phyloP scores from a whole-genome alignment of 306 rosid species.

The Crotalaria pallida region DNA sequence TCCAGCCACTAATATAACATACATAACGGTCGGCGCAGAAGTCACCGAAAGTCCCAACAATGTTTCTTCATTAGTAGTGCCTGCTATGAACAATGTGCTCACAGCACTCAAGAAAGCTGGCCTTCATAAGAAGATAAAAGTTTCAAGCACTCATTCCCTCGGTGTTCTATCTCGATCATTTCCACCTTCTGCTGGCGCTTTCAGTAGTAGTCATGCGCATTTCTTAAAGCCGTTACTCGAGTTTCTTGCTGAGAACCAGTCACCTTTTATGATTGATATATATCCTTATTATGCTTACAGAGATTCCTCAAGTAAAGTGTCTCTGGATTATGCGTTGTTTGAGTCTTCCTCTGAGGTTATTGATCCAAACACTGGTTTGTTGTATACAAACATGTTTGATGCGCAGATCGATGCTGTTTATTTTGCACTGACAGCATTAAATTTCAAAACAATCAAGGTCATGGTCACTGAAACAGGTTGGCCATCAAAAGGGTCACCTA shows the following conservation, averaged over 20 bases:
- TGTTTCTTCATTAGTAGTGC: slow-evolving; percentile 63
- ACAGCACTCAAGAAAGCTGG: slow-evolving; percentile 77
- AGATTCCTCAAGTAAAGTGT: slow-evolving; percentile 67
- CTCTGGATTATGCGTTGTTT: slow-evolving; percentile 81
- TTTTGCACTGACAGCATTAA: slow-evolving; percentile 80
- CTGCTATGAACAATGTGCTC: slow-evolving; percentile 90
- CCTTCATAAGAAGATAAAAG: slow-evolving; percentile 70
- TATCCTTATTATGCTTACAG: slow-evolving; percentile 96
- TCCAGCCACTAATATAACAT: slow-evolving; percentile 80
- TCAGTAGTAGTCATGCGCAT: slow-evolving; percentile 76
- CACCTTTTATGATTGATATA: slow-evolving; percentile 94
- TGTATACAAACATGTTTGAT: slow-evolving; percentile 92
- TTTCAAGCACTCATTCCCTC: slow-evolving; percentile 92
- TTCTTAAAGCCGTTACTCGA: slow-evolving; percentile 89
- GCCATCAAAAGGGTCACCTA: slow-evolving; percentile 96
- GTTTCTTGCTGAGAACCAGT: slow-evolving; percentile 87
- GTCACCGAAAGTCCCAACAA: slow-evolving; percentile 70
- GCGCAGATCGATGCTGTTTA: slow-evolving; percentile 96
- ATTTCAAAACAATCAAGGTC: slow-evolving; percentile 77
- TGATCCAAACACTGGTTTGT: slow-evolving; percentile 95
- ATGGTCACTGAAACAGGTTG: slow-evolving; percentile 98
- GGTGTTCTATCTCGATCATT: slow-evolving; percentile 91
- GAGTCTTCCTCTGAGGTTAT: slow-evolving; percentile 86
- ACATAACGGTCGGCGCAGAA: slow-evolving; percentile 92
- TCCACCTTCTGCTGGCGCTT: slow-evolving; percentile 98